phyloP scores from a whole-genome alignment of 2,329 filamentous ascomycete genomes.

The Aphanoascus verrucosus region DNA sequence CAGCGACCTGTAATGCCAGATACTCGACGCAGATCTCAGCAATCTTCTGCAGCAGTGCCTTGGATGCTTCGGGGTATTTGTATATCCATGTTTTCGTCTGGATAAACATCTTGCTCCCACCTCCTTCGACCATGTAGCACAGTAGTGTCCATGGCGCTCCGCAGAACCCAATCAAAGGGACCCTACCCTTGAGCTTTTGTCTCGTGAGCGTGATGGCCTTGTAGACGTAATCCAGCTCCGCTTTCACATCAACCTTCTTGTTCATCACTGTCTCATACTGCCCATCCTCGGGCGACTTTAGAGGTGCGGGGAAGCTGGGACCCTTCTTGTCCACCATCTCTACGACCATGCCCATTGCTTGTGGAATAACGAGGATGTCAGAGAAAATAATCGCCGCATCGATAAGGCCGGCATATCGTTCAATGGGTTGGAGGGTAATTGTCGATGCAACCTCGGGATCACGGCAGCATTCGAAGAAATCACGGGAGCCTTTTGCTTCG shows the following conservation, averaged over 20 bases:
- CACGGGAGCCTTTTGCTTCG: slow-evolving; percentile 74
- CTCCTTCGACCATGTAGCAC: slow-evolving; percentile 98
- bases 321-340: slow-evolving; percentile 98
- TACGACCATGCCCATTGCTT: slow-evolving; percentile 96
- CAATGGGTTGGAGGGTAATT: slow-evolving; percentile 86
- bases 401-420: slow-evolving; percentile 79
- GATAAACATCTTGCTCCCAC: slow-evolving; percentile 87
- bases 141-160: slow-evolving; percentile 93
- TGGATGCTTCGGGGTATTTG: slow-evolving; percentile 69
- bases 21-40: slow-evolving; percentile 91
- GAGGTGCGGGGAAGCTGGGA: slow-evolving; percentile 80
- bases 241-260: slow-evolving; percentile 69
- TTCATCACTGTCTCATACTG: slow-evolving; percentile 72
- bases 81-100: slow-evolving; percentile 96
- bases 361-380: slow-evolving; percentile 93
- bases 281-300: slow-evolving; percentile 65
- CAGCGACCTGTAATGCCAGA: slow-evolving; percentile 79
- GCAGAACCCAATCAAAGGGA: slow-evolving; percentile 92
- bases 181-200: slow-evolving; percentile 73
- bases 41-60: slow-evolving; percentile 79
- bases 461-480: slow-evolving; percentile 98
- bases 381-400: slow-evolving; percentile 98
- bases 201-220: slow-evolving; percentile 85
- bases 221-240: slow-evolving; percentile 88
- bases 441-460: slow-evolving; percentile 85